A percentile compares a stretch with the other conserved stretches of the same genome.
Evolutionary conservation across 2,329 filamentous ascomycete genomes (phyloP).

Genomic region (Diaporthe sp.): DNA sequence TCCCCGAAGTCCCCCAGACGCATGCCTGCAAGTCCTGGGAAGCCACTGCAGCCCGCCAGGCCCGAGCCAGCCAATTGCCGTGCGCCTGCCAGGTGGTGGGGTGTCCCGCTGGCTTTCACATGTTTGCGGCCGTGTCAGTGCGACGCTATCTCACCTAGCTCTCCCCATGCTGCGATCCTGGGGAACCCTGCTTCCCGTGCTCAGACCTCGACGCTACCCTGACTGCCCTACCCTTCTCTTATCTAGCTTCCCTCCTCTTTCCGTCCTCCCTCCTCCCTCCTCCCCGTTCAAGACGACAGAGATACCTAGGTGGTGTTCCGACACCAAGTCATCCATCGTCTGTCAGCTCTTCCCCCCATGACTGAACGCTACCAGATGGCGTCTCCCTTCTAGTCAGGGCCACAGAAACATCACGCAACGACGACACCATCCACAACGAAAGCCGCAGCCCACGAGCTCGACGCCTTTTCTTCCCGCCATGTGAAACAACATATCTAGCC

Average conservation of each 20-base stretch:
- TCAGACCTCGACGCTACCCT: conserved; percentile 31
- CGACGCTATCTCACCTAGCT: conserved; percentile 16
- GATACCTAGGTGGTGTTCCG: neutral
- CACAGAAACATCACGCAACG: neutral
- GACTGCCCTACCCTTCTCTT: conserved; percentile 9
- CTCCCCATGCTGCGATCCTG: neutral
- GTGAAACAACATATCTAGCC: conserved; percentile 43
- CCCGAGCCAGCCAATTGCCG: conserved; percentile 28
- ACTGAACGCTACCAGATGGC: conserved; percentile 7
- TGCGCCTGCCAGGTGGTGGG: neutral
- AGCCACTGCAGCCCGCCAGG: conserved; percentile 4
- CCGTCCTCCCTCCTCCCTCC: neutral
- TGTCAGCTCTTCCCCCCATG: neutral
- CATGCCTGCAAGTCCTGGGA: conserved; percentile 4
- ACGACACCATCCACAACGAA: neutral
- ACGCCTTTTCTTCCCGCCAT: conserved; percentile 43
- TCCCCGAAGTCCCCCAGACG: neutral
- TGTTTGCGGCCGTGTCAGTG: conserved; percentile 31
- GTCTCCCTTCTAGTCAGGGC: conserved; percentile 18
- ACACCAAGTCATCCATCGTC: conserved; percentile 13
- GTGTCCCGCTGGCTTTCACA: conserved; percentile 24
- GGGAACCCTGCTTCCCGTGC: conserved; percentile 32
- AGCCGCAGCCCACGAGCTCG: conserved; percentile 5
- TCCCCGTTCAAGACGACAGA: neutral
- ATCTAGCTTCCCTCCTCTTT: conserved; percentile 28